Base-by-base conservation (phyloP, 495 filamentous ascomycete species). In the Penicillium macrosclerotiorum region DNA sequence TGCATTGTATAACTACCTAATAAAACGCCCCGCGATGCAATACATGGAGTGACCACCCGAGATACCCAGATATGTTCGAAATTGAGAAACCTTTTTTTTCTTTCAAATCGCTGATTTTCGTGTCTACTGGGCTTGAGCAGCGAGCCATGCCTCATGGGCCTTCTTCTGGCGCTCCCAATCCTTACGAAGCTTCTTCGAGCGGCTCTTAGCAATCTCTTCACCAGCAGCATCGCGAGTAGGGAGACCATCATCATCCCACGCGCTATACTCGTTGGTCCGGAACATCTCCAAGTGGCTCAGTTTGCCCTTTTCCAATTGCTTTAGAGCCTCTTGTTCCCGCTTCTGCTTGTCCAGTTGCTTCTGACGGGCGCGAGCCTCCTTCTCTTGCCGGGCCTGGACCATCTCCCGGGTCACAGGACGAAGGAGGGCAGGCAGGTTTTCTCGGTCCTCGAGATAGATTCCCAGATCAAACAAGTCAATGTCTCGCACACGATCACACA, bases 81-180 rank as follows among this genome's bases (percentile, higher is more conserved):
- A n/a, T n/a, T n/a, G n/a, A 16, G n/a, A 17, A 42, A 37, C 37
- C 17, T 35, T 35, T 47, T 30, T 24, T n/a, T n/a, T n/a, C n/a
- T n/a, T n/a, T n/a, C n/a, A n/a, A n/a, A 12, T 20, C n/a, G 33
- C 18, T 43, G 43, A n/a, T 20, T n/a, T 18, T 31, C 5, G 16
- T 17, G 34, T 44, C 32, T 59, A 59, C 53, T 62, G 53, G 33
- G 56, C 52, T 37, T 70, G 69, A 18, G 53, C 62, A 13, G 61
- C 73, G 55, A 75, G 55, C 80, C 72, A 88, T 45, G 64, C 69
- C 63, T 95, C 87, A 62, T 96, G 86, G 45, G 79, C 55, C 77
- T 89, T 95, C 77, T 86, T 94, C 74, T 96, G 93, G 63, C 73
- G 82, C 60, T 95, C 88, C 89, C 88, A 95, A 20, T 89, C 88